Evolutionary conservation across 1,284 basidiomycete genomes (phyloP), one percentile per base, ranked within the genome.

Genomic region (Pseudozyma flocculosa): DNA sequence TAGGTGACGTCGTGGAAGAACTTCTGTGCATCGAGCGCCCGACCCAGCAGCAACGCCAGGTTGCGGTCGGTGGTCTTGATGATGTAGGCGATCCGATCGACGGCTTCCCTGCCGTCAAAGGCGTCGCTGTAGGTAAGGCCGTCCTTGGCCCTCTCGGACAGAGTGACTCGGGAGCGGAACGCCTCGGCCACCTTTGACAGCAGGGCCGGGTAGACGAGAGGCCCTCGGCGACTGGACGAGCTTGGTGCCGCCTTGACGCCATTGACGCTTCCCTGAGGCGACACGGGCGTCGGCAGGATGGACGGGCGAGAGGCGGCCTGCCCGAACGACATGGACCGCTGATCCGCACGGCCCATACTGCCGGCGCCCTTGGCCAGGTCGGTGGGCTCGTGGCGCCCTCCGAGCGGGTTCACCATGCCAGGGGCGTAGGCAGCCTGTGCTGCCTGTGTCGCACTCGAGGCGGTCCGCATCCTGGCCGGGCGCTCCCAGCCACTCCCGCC

Each of bases 1-100:
- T 98, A 99, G 8, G 94, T 96, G 63, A 98, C 95, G 73, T 97
- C 95, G 78, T 99, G 95, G 79, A 98, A 98, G 81, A 94, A 97
- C 81, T 97, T 98, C 81, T 98, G 95, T 14, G 92, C 89, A 76
- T 98, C 95, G 50, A 99, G 83, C 5, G 94, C 92, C 43, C 95
- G 85, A 14, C 95, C 95, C 11, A 98, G 84, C 2, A 99, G 83
- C 41, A 98, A 81, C 4, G 95, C 95, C 21, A 99, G 84, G 78
- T 96, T 97, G 18, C 95, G 85, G 80, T 99, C 95, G 7, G 91
- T 92, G 2, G 94, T 98, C 80, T 93, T 94, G 83, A 97, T 96
- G 79, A 98, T 94, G 75, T 93, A 91, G 18, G 91, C 88, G 66
- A 99, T 90, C 79, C 90, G 89, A 79, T 94, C 90, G 26, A 99